Evolutionary conservation across 768 basidiomycete genomes (phyloP), one percentile per base, ranked within the genome.

Genomic region (Phlebiopsis gigantea): DNA sequence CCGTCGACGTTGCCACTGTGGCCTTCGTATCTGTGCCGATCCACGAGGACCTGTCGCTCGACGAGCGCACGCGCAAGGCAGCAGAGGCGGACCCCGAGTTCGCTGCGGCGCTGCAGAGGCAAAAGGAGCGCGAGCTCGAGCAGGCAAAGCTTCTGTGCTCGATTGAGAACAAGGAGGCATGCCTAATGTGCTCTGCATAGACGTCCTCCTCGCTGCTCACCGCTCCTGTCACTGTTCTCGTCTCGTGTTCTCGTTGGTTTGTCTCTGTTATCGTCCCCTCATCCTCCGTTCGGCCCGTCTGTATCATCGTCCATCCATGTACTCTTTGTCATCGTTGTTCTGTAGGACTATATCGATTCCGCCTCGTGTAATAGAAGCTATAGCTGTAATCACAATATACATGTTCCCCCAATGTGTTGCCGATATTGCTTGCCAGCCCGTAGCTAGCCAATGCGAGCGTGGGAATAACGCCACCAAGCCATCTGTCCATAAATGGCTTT

Each of bases 111-210:
- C 71, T 93, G 50, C 74, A 81, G 62, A 75, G 87, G 48, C 83
- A 85, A 65, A 79, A 80, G 61, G 83, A 86, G 50, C 80, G 87
- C 17, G 86, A 93, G 72, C 72, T 83, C 3, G 94, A 90, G 69
- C 86, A 90, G 57, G 94, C 85, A 5, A 86, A 87, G 73, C 70
- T 94, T 56, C 71, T 80, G 68, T 96, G 94, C 67, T 91, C 90
- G 60, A 63, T 96, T 48, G 93, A 95, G 71, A 96, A 96, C 73
- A 94, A 94, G 77, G 93, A 96, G 54, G 91, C 89, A 1, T 96
- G 93, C 67, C 64, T 93, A 69, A 94, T 94, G 91, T 93, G 91
- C 74, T 92, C 90, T 51, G 50, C 50, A n/a, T 51, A 41, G 24
- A 39, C 26, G 26, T 48, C 34, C 5, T 15, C 25, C 34, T 45